Evolutionary conservation across 768 basidiomycete species (phyloP).

Genomic region (Rhizopogon vesiculosus): DNA sequence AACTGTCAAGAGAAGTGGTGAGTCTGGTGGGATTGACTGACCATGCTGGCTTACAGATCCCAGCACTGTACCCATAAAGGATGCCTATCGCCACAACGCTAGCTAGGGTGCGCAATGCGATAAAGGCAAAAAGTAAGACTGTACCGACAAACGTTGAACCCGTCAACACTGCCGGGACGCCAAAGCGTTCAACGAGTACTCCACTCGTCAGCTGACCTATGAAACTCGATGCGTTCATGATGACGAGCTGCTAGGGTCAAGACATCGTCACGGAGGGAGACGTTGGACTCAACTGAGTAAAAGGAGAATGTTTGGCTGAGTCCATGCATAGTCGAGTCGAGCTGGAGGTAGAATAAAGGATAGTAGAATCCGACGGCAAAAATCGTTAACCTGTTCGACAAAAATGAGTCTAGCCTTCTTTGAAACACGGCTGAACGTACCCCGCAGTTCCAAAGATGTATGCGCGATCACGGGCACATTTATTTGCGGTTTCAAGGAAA

Average conservation of each 20-base stretch:
- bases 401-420: background rate
- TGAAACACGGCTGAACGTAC: slow-evolving; percentile 5
- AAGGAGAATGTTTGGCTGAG: slow-evolving; percentile 47
- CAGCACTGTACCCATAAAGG: slow-evolving; percentile 51
- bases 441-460: slow-evolving; percentile 25
- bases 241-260: slow-evolving; percentile 36
- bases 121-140: slow-evolving; percentile 41
- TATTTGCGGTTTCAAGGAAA: slow-evolving; percentile 18
- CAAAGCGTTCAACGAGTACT: slow-evolving; percentile 37
- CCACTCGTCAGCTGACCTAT: slow-evolving; percentile 50
- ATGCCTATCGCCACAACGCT: slow-evolving; percentile 39
- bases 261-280: background rate
- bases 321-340: slow-evolving; percentile 45
- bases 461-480: slow-evolving; percentile 18
- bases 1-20: slow-evolving; percentile 19
- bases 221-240: slow-evolving; percentile 51
- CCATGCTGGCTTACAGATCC: slow-evolving; percentile 29
- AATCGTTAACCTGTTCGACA: slow-evolving; percentile 18
- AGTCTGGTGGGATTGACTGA: background rate
- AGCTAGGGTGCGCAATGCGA: slow-evolving; percentile 35
- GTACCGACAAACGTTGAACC: slow-evolving; percentile 34
- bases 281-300: slow-evolving; percentile 40
- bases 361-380: slow-evolving; percentile 43
- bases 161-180: slow-evolving; percentile 33
- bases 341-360: slow-evolving; percentile 58